Evolutionary conservation across 805 yeast species (phyloP).

Genomic region (Wickerhamiella azyma): DNA sequence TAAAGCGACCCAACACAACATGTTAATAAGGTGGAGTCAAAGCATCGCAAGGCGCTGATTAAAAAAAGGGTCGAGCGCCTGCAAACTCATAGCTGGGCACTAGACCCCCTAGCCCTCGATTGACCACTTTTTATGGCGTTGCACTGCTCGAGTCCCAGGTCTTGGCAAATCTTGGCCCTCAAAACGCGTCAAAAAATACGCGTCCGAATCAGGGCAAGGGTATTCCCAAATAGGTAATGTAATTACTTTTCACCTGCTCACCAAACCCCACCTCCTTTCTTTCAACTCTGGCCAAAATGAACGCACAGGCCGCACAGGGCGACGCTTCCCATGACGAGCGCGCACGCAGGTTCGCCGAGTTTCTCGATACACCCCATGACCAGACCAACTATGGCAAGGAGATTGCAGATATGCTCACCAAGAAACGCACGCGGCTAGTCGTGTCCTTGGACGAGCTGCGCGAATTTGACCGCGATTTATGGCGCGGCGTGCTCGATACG

Average conservation of each 20-base stretch:
- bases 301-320: conserved; percentile 15
- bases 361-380: conserved; percentile 48
- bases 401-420: conserved; percentile 58
- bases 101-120: too few relatives aligned
- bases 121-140: too few relatives aligned
- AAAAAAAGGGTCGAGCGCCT: too few relatives aligned
- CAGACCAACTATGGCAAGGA: conserved; percentile 51
- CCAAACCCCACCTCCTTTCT: too few relatives aligned
- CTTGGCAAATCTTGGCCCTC: too few relatives aligned
- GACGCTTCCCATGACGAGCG: conserved; percentile 54
- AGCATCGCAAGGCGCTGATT: too few relatives aligned
- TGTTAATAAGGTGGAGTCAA: too few relatives aligned
- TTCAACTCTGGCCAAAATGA: not conserved
- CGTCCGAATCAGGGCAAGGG: conserved; percentile 7
- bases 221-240: conserved; percentile 7
- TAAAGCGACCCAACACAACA: not conserved
- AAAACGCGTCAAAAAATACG: too few relatives aligned
- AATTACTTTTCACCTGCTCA: conserved; percentile 2
- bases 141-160: too few relatives aligned
- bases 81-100: too few relatives aligned
- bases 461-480: conserved; percentile 63
- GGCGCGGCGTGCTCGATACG: conserved; percentile 57
- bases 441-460: conserved; percentile 80
- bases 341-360: conserved; percentile 77
- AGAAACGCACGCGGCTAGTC: conserved; percentile 49